Base-by-base conservation (phyloP, 2,329 filamentous ascomycete species). In the Sordariomycetes sp. region DNA sequence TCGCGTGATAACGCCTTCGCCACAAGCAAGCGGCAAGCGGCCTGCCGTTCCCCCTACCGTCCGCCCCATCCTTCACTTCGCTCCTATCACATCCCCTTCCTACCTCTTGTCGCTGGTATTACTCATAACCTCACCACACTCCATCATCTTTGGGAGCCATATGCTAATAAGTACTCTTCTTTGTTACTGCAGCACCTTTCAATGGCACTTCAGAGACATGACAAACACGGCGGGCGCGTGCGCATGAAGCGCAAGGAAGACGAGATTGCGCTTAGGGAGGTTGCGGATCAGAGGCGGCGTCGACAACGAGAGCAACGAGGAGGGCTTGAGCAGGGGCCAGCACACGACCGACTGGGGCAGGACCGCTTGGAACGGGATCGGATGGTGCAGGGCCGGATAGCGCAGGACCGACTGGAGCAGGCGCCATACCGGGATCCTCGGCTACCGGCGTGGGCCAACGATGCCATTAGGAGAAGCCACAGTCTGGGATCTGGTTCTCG, bases 381-480 rank as follows among this genome's bases (percentile, higher is more conserved):
- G 28, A 8, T 32, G 28, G 28, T 32, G 28, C 2, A 17, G 13
- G 17, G 2, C 17, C 17, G 39, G 39, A 45, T n/a, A 5, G 39
- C 48, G 25, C 57, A 58, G 22, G 52, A 55, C 28, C n/a, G 45
- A 3, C 3, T 50, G n/a, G 39, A 50, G 20, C 20, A 50, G 12
- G 45, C 20, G 8, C 45, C 7, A 2, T 50, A 1, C 20, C n/a
- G 45, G 7, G 45, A 22, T 8, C 22, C 45, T 24, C n/a, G 2
- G 20, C 62, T 70, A 32, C 68, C 69, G 10, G 55, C 59, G 13
- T 70, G 68, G 68, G 68, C 68, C 35, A 69, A 62, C 55, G 61
- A 64, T 35, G 67, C 68, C 6, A 53, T 53, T 45, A 62, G 13
- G 54, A 61, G 53, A 58, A 61, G 42, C 52, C 34, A 10, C n/a